Conservation (phyloP, 73 alveolate genomes). For the Stentor coeruleus region DNA sequence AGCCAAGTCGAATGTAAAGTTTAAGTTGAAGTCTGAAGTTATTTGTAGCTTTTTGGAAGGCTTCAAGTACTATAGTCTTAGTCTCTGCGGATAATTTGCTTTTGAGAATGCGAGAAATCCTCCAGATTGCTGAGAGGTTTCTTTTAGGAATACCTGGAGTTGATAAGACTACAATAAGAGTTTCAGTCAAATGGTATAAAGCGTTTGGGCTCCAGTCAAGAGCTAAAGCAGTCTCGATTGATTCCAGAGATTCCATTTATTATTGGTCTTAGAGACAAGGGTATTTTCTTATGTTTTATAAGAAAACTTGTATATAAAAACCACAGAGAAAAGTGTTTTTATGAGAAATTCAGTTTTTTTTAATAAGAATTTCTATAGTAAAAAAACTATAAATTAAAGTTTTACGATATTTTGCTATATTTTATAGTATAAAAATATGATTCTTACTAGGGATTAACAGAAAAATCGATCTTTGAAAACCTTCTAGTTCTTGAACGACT, state of each 20-base stretch:
- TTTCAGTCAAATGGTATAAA: not conserved
- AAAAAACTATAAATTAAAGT: too few relatives aligned
- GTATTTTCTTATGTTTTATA: too few relatives aligned
- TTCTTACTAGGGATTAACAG: too few relatives aligned
- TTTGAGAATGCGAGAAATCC: not conserved
- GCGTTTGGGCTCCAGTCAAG: not conserved
- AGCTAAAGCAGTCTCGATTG: not conserved
- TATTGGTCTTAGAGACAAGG: too few relatives aligned
- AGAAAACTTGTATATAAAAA: too few relatives aligned
- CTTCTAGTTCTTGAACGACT: not conserved
- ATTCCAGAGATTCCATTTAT: slow-evolving; percentile 1
- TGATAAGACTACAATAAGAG: not conserved
- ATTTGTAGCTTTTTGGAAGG: not conserved
- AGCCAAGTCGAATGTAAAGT: not conserved
- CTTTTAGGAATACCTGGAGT: not conserved
- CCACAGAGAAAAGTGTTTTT: too few relatives aligned
- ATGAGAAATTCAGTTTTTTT: too few relatives aligned
- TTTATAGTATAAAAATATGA: too few relatives aligned
- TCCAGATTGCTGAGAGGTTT: not conserved
- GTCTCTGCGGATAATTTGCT: not conserved
- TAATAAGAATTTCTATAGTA: too few relatives aligned
- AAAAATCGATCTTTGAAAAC: not conserved
- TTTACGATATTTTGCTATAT: too few relatives aligned
- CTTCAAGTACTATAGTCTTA: not conserved
- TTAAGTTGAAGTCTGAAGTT: not conserved